Evolutionary conservation across 306 rosid species (phyloP), one percentile per base, ranked within the genome.

Genomic region (Ceratonia siliqua): DNA sequence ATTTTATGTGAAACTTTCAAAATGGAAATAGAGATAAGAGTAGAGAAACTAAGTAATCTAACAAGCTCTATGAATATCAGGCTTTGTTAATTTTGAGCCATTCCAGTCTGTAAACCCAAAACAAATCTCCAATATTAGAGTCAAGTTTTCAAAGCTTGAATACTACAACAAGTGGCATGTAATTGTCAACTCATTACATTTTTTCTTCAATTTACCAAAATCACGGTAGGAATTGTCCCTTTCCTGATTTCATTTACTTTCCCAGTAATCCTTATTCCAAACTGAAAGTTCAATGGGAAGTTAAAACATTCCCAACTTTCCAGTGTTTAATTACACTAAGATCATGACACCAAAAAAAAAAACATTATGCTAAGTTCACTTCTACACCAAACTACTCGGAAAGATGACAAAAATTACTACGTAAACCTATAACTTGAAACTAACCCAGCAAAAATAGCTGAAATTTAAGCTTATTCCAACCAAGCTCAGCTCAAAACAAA

Each of bases 191-290:
- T 62, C 59, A 43, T 13, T 21, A 58, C 22, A 27, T 57, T 27
- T 58, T 66, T 38, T 56, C 39, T 9, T 48, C 5, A 59, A 59
- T 48, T 68, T 67, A 17, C 68, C 66, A 52, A 73, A 74, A 28
- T 28, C 30, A 49, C 14, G 36, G 35, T 20, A 80, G 56, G 74
- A 10, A 11, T 62, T 68, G 74, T 62, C 8, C 15, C 15, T 62
- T 75, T 32, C 67, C 39, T 14, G 50, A 30, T 69, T 74, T 42
- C 68, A 30, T 53, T 28, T 65, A 58, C 57, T 48, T 67, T 24
- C 24, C 57, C 33, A 59, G 32, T 25, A 36, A 27, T 43, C 56
- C 9, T 6, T 10, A 5, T 67, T 67, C 21, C 20, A 35, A 46
- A 21, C 57, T 30, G 17, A 77, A 72, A 39, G 22, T 13, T 68